Base-by-base conservation (phyloP, 305 asterid genomes). In the Fraxinus greggii region DNA sequence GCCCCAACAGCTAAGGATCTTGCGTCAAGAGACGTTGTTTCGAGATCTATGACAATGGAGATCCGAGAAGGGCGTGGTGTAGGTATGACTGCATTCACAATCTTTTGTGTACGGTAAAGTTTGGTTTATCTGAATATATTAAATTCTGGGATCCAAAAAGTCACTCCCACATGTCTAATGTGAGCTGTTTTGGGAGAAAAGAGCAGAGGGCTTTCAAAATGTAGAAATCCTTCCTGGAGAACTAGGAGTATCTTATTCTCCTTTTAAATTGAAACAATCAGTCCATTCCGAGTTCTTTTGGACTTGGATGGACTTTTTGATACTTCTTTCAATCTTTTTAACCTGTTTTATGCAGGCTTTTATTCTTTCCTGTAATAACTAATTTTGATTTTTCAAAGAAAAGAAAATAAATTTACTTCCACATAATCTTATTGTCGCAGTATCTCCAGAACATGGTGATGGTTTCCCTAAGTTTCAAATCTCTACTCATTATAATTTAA, bases 1-100 rank as follows among this genome's bases (percentile, higher is more conserved):
- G 98, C 99, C 84, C 99, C 98, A 80, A 95, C 98, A 13, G 99
- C 99, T 15, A 97, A 97, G 93, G 99, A 97, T 92, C 98, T 97
- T 85, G 99, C 99, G 13, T 97, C 99, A 77, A 92, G 99, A 88
- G 99, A 97, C 87, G 98, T 97, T 76, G 98, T 97, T 78, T 97
- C 98, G 81, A 93, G 99, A 88, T 97, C 99, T 29, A 97, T 97
- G 99, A 97, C 99, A 59, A 97, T 97, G 98, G 99, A 94, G 90
- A 97, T 97, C 86, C 93, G 99, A 73, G 99, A 97, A 92, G 99
- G 99, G 54, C 98, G 98, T 80, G 99, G 98, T 80, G 99, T 97
- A 84, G 99, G 99, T 97, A 93, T 80, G 90, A 4, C 24, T 15
- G 23, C 42, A 70, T 15, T 70, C 40, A 17, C 84, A 29, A 59